These are phyloP conservation scores for Ceriops decandra DNA, from an alignment of 345 rosid genomes.

Conservation along the genomic window DNA sequence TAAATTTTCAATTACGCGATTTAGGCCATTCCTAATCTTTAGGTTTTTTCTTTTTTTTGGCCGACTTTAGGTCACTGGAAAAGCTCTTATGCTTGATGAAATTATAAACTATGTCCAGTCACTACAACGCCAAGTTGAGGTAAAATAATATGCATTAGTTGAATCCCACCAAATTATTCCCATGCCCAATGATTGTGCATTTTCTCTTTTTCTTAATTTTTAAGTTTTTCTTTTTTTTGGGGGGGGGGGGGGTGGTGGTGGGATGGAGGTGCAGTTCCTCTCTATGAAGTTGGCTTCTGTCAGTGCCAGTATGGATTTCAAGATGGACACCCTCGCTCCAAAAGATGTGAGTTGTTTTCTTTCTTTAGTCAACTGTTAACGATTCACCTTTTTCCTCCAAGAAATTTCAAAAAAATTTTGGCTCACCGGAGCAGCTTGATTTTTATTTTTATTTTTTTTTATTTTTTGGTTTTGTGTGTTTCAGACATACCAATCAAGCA, in stretches of 20 bases:
- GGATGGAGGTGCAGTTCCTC: constrained; percentile 52
- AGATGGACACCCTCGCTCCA: constrained; percentile 51
- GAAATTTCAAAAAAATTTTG: not conserved
- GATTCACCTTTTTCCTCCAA: not conserved
- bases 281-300: constrained; percentile 90
- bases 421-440: not conserved
- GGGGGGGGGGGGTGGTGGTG: no score
- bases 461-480: not conserved
- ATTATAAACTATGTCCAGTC: constrained; percentile 92
- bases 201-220: not conserved
- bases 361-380: constrained; percentile 1
- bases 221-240: constrained; percentile 5
- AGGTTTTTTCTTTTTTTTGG: not conserved
- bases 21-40: no score
- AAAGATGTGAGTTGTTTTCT: constrained; percentile 59
- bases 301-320: constrained; percentile 67
- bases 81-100: constrained; percentile 89
- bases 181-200: constrained; percentile 3
- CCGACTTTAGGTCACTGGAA: constrained; percentile 67
- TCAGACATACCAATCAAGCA: constrained; percentile 52
- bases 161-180: not conserved
- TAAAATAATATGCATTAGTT: constrained; percentile 19
- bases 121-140: constrained; percentile 93
- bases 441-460: no score
- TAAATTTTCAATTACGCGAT: not conserved